phyloP scores from a whole-genome alignment of 202 grass and related monocot genomes.

The Setaria italica region DNA sequence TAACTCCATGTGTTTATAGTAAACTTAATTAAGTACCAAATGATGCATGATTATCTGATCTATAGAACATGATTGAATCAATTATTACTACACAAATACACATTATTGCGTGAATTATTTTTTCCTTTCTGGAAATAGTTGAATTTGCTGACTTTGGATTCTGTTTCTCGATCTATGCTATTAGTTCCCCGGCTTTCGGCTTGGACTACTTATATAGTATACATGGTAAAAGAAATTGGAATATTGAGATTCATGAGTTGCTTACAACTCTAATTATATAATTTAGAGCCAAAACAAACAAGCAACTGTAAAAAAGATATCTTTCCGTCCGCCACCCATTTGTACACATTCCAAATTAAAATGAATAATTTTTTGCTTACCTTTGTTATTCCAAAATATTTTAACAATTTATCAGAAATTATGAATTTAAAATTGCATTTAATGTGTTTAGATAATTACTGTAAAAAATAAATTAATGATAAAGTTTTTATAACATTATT shows the following conservation, averaged over 20 bases:
- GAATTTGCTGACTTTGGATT: neutral
- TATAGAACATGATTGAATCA: neutral
- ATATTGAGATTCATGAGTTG: too few species aligned
- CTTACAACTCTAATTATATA: neutral
- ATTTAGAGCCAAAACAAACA: neutral
- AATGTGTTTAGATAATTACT: neutral
- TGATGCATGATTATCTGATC: conserved; percentile 6
- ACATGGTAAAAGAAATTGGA: too few species aligned
- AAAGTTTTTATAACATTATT: neutral
- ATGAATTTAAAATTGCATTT: neutral
- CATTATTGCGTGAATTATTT: neutral
- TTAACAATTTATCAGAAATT: too few species aligned
- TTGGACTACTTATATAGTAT: too few species aligned
- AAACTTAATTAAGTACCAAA: neutral
- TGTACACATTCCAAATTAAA: neutral
- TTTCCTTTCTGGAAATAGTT: neutral
- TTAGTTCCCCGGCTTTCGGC: neutral
- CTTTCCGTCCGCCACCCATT: too few species aligned
- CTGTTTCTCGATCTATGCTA: neutral
- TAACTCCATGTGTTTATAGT: neutral
- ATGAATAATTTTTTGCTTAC: neutral
- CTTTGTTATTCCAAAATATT: too few species aligned
- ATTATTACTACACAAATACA: neutral
- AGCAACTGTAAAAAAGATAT: too few species aligned
- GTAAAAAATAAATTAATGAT: neutral